These are phyloP conservation scores for Verticillium klebahnii DNA, from an alignment of 2,329 filamentous ascomycete species.

Conservation along the genomic window DNA sequence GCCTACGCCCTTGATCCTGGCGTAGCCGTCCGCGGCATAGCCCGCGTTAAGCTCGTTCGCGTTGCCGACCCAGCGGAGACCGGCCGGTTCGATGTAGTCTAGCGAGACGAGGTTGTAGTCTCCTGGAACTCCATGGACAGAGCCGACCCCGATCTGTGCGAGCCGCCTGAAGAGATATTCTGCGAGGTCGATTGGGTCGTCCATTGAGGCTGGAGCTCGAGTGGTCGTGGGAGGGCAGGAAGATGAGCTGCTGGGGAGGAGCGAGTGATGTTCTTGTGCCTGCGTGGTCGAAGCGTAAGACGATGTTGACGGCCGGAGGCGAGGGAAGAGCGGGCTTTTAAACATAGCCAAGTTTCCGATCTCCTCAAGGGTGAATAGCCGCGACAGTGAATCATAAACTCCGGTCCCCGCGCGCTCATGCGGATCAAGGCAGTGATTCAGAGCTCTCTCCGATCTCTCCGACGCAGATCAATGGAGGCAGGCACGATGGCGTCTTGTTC, in stretches of 20 bases:
- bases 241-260: neutral
- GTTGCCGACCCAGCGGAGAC: slow-evolving; percentile 44
- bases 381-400: too few species aligned
- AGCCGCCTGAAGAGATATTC: slow-evolving; percentile 59
- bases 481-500: too few species aligned
- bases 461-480: too few species aligned
- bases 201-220: neutral
- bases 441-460: too few species aligned
- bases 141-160: slow-evolving; percentile 52
- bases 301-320: too few species aligned
- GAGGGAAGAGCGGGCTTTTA: too few species aligned
- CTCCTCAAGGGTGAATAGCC: too few species aligned
- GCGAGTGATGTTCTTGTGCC: neutral
- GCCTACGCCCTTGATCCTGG: slow-evolving; percentile 44
- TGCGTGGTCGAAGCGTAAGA: too few species aligned
- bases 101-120: slow-evolving; percentile 33
- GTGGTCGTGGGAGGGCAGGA: neutral
- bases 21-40: slow-evolving; percentile 55
- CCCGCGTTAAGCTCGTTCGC: slow-evolving; percentile 55
- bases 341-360: too few species aligned
- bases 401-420: too few species aligned
- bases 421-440: too few species aligned
- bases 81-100: slow-evolving; percentile 29
- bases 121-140: slow-evolving; percentile 48
- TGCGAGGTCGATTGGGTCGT: slow-evolving; percentile 37